phyloP scores from a whole-genome alignment of 495 filamentous ascomycete species.

The Cetradonia linearis region DNA sequence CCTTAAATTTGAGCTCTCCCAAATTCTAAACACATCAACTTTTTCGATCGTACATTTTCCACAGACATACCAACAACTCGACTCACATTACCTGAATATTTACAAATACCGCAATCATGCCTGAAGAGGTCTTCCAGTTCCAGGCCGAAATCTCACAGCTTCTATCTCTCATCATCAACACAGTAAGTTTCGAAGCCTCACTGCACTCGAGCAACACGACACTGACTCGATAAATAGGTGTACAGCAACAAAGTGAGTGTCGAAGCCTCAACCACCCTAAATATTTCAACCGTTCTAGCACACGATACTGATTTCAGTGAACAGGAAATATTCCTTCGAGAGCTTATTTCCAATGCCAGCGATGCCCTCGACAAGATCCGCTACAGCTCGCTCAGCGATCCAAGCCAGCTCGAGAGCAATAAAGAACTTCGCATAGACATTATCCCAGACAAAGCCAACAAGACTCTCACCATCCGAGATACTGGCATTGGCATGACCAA shows the following conservation, averaged over 20 bases:
- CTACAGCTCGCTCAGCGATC: conserved; percentile 94
- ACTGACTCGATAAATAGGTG: background rate
- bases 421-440: conserved; percentile 98
- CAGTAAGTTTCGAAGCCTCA: conserved; percentile 40
- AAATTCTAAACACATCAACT: background rate
- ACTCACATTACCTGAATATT: background rate
- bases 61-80: background rate
- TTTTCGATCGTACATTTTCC: background rate
- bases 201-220: background rate
- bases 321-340: conserved; percentile 99
- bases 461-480: conserved; percentile 94
- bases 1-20: too few species aligned
- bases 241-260: conserved; percentile 99
- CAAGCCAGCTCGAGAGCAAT: conserved; percentile 87
- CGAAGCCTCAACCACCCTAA: too few species aligned
- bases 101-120: background rate
- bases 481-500: conserved; percentile 99
- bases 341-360: conserved; percentile 93
- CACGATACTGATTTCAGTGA: too few species aligned
- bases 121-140: conserved; percentile 69
- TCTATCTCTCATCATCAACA: conserved; percentile 98
- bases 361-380: conserved; percentile 99
- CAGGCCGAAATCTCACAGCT: conserved; percentile 99
- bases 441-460: conserved; percentile 89
- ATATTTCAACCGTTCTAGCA: too few species aligned